Base-by-base conservation (phyloP, 352 stramenopile species). In the Phytopythium delawarense region DNA sequence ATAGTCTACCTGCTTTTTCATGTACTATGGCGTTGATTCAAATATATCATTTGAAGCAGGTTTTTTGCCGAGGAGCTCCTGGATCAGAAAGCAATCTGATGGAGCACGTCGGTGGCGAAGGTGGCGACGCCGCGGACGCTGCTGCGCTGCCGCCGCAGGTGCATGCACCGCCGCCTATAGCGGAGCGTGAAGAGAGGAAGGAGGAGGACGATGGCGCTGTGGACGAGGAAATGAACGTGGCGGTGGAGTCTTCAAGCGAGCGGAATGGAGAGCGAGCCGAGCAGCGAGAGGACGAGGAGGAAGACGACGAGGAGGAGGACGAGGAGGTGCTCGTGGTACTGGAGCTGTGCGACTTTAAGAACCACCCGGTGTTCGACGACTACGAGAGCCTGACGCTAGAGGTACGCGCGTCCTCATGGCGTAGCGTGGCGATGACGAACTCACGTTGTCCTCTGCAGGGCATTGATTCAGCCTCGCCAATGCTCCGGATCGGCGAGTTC, bases 321-420 rank as follows among this genome's bases (percentile, higher is more conserved):
- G 83, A 92, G 12, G 83, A 92, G 49, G 72, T 79, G 40, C 62
- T 91, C 25, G 80, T 92, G 15, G 81, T 90, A 59, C 61, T 92
- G 66, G 84, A 92, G 64, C 67, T 92, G 2, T 80, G 73, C 46
- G 84, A 92, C 61, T 91, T 92, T 56, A 91, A 90, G 70, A 88
- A 92, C 59, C 84, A 92, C 48, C 80, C 84, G 32, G 74, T 92
- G 32, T 71, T 92, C 42, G 78, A 91, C 57, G 81, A 90, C 65
- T 87, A 89, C 71, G 76, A 64, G 15, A 70, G 66, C 18, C 71
- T 82, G 21, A 84, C 72, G 21, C 74, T 92, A 30, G 81, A 91
- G 76, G 82, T 91, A 52, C 2, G 70, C 25, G 9, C 48, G 4
- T 16, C 23, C 23, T 65, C 15, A 5, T 52, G 2, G 56, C 15